Conservation (phyloP, 352 stramenopile species). For the Phytophthora sansomeana region DNA sequence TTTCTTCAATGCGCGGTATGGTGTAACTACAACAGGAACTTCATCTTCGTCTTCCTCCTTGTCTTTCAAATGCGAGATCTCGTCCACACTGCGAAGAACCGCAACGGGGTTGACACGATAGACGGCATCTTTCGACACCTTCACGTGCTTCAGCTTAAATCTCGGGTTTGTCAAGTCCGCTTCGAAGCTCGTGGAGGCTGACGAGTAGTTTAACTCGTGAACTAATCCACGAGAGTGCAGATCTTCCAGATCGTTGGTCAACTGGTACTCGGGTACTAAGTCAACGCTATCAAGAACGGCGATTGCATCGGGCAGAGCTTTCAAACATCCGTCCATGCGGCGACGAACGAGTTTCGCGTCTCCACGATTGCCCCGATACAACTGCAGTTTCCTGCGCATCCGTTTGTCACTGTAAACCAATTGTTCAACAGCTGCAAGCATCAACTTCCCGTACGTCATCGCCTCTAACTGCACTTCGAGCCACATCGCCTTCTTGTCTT, state of each 20-base stretch:
- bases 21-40: background rate
- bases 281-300: conserved; percentile 29
- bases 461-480: conserved; percentile 53
- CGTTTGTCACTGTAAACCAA: conserved; percentile 36
- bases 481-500: conserved; percentile 39
- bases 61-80: conserved; percentile 41
- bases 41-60: background rate
- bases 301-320: conserved; percentile 25
- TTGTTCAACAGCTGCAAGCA: conserved; percentile 40
- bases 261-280: conserved; percentile 48
- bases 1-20: conserved; percentile 49
- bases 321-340: conserved; percentile 30
- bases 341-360: conserved; percentile 15
- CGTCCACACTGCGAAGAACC: conserved; percentile 44
- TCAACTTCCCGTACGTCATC: conserved; percentile 32
- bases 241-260: conserved; percentile 30
- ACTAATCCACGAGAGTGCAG: conserved; percentile 12
- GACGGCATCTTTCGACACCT: conserved; percentile 39
- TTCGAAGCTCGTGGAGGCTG: conserved; percentile 18
- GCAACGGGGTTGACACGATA: conserved; percentile 66
- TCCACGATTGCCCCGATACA: conserved; percentile 13
- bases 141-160: conserved; percentile 45
- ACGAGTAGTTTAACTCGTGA: background rate
- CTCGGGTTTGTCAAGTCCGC: conserved; percentile 39
- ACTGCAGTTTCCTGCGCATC: conserved; percentile 31